Evolutionary conservation across 176 grass and related monocot genomes (phyloP), one percentile per base, ranked within the genome.

Genomic region (Zea luxurians): DNA sequence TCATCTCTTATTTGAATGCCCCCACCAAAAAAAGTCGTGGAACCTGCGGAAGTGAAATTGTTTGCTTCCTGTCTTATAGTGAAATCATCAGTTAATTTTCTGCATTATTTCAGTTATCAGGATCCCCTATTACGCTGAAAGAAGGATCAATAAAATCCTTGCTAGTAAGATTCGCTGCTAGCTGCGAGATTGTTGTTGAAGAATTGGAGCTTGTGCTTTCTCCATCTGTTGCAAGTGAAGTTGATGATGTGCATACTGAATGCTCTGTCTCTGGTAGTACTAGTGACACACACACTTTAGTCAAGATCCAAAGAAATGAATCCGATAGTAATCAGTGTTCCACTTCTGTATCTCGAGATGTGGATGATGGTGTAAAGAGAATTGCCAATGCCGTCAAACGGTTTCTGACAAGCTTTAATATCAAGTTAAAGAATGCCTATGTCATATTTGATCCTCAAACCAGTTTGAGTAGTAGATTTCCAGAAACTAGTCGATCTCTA

Each of bases 121-220:
- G 86, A 59, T 82, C 84, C 48, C 47, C 87, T 68, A 63, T 99
- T 48, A 80, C 81, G 83, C 71, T 95, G 74, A 95, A 99, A 84
- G 96, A 99, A 90, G 96, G 96, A 89, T 95, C 92, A 1, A 90
- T 99, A 74, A 95, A 90, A 83, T 99, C 90, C 12, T 81, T 99
- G 63, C 76, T 89, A 64, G 86, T 99, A 80, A 99, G 78, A 92
- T 86, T 97, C 50, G 85, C 89, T 49, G 21, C 71, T 91, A 89
- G 82, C 64, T 92, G 89, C 7, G 89, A 99, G 64, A 99, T 99
- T 55, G 78, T 89, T 74, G 83, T 99, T 66, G 88, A 95, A 79
- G 92, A 95, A 42, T 72, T 99, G 80, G 96, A 99, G 71, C 86
- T 99, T 83, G 77, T 99, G 63, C 79, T 92, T 45, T 80, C 78